Conservation (phyloP, 2,329 filamentous ascomycete genomes). For the Calonectria pseudoreteaudii region DNA sequence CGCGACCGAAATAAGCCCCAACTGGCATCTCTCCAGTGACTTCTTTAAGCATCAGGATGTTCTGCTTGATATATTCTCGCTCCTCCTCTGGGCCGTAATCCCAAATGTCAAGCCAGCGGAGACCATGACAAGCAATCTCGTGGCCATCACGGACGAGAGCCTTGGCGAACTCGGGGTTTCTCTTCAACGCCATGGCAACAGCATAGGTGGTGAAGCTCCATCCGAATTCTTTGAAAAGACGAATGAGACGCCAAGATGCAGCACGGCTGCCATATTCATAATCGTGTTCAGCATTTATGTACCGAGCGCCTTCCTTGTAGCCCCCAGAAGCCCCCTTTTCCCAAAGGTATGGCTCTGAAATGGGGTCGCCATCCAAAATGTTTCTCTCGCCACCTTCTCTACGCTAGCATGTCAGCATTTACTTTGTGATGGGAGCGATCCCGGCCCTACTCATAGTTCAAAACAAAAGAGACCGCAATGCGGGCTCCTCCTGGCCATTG, state of each 20-base stretch:
- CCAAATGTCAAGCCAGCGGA: slow-evolving; percentile 57
- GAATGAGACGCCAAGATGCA: slow-evolving; percentile 52
- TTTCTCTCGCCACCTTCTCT: slow-evolving; percentile 3
- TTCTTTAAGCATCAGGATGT: slow-evolving; percentile 16
- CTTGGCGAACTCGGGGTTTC: slow-evolving; percentile 53
- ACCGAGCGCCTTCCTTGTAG: not conserved
- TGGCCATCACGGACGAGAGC: slow-evolving; percentile 54
- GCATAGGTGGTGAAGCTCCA: slow-evolving; percentile 57
- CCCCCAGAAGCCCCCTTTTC: slow-evolving; percentile 4
- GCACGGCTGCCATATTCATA: slow-evolving; percentile 12
- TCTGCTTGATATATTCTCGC: slow-evolving; percentile 53
- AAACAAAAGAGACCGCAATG: not conserved
- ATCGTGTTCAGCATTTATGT: slow-evolving; percentile 10
- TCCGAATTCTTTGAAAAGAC: slow-evolving; percentile 54
- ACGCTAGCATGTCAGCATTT: not conserved
- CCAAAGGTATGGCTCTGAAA: slow-evolving; percentile 7
- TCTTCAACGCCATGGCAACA: slow-evolving; percentile 53
- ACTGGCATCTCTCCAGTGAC: not conserved
- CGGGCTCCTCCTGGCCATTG: not conserved
- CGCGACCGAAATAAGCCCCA: not conserved
- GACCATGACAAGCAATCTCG: slow-evolving; percentile 55
- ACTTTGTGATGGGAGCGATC: not conserved
- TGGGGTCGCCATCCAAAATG: not conserved
- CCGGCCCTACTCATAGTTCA: not conserved
- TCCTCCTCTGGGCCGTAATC: slow-evolving; percentile 51